Percentiles rank a stretch among this genome's conserved stretches.
Conservation (phyloP, 805 yeast species). For the Wickerhamomyces ciferrii region DNA sequence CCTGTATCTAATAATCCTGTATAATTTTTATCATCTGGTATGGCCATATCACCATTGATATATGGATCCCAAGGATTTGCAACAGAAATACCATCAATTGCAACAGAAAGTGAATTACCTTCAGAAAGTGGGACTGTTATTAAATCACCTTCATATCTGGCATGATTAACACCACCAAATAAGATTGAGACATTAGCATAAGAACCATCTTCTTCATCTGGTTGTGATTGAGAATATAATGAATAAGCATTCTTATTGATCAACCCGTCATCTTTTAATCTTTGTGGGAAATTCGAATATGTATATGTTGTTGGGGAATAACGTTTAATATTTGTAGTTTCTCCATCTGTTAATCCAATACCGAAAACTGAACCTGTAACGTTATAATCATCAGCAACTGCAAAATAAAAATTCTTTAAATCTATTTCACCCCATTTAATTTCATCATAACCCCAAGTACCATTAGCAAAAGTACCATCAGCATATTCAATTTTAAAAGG, state of each 20-base stretch:
- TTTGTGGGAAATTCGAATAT: constrained; percentile 65
- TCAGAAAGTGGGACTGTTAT: constrained; percentile 48
- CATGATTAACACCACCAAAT: constrained; percentile 70
- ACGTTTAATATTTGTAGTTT: constrained; percentile 43
- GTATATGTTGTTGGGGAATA: constrained; percentile 21
- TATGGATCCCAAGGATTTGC: not conserved
- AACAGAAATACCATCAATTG: constrained; percentile 2
- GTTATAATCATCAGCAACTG: constrained; percentile 63
- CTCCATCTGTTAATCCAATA: constrained; percentile 66
- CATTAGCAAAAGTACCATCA: constrained; percentile 34
- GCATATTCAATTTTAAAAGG: constrained; percentile 36
- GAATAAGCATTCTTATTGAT: constrained; percentile 57
- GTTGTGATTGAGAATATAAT: constrained; percentile 43
- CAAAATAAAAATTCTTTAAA: constrained; percentile 50
- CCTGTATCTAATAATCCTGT: constrained; percentile 33
- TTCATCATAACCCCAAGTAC: constrained; percentile 44
- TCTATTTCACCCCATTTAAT: constrained; percentile 51
- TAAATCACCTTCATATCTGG: constrained; percentile 51
- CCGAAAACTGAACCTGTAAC: constrained; percentile 70
- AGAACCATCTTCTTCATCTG: constrained; percentile 19
- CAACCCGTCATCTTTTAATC: constrained; percentile 51
- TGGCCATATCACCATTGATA: not conserved
- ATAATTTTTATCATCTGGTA: no score
- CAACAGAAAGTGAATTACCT: constrained; percentile 31
- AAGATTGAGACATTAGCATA: constrained; percentile 43